Evolutionary conservation across 306 rosid species (phyloP).

Genomic region (Carpinus fangiana): DNA sequence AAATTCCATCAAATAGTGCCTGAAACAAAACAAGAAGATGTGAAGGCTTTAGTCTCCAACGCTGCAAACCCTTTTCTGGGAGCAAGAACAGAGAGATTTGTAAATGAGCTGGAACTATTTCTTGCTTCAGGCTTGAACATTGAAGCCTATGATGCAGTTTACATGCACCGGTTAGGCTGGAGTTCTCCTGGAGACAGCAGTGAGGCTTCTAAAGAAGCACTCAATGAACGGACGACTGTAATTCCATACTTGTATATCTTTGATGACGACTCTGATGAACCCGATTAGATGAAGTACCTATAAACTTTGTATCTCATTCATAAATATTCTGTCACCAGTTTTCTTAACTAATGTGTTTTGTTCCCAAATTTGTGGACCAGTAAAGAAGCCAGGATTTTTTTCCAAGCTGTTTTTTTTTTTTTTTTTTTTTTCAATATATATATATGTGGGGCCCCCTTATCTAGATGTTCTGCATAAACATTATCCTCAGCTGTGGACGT

Average conservation of each 20-base stretch:
- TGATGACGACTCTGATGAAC: conserved; percentile 60
- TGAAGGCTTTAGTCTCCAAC: conserved; percentile 45
- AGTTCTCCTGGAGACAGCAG: conserved; percentile 47
- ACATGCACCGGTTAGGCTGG: conserved; percentile 80
- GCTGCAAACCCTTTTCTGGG: conserved; percentile 72
- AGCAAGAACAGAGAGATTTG: conserved; percentile 65
- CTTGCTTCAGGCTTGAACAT: conserved; percentile 85
- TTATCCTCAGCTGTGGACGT: background rate
- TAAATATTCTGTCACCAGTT: background rate
- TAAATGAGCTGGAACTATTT: conserved; percentile 73
- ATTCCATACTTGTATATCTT: conserved; percentile 67
- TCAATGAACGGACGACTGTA: conserved; percentile 42
- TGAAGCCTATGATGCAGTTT: conserved; percentile 84
- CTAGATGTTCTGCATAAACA: background rate
- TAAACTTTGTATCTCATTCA: background rate
- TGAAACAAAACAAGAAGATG: conserved; percentile 58
- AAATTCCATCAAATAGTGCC: conserved; percentile 27
- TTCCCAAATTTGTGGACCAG: background rate
- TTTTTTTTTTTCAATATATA: no score
- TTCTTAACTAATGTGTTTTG: background rate
- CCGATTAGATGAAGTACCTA: conserved; percentile 31
- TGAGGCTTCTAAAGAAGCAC: conserved; percentile 42
- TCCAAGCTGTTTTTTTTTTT: no score
- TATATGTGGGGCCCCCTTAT: background rate
- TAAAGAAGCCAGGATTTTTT: background rate